Base-by-base conservation (phyloP, 371 early-diverging fungal genomes). In the Rhizomucor pusillus region DNA sequence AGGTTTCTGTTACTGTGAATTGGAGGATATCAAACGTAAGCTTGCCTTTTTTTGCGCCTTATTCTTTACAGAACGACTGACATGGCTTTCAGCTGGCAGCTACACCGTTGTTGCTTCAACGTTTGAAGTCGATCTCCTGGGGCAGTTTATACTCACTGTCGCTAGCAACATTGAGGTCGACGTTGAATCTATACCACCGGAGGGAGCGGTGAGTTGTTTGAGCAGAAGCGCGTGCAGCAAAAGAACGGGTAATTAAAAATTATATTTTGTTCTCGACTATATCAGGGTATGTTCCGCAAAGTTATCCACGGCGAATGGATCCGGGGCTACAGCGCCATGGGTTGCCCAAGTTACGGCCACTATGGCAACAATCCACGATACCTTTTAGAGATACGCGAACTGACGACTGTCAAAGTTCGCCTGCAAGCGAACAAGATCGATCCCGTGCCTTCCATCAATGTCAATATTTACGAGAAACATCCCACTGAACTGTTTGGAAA, bases 41-140 rank as follows among this genome's bases (percentile, higher is more conserved):
- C 43, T 20, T 16, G 20, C 23, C n/a, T 14, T 9, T 18, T 1
- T 48, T 23, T 25, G 20, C 9, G 11, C n/a, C n/a, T n/a, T n/a
- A n/a, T n/a, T n/a, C n/a, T n/a, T n/a, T n/a, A n/a, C n/a, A n/a
- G n/a, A n/a, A n/a, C n/a, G n/a, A n/a, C n/a, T n/a, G n/a, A n/a
- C n/a, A n/a, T n/a, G n/a, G n/a, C n/a, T n/a, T n/a, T n/a, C n/a
- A 87, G 88, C 82, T 24, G 85, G 87, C 7, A 79, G 78, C 50
- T 91, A 91, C 69, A 90, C 90, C 7, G 69, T 91, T 0, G 80
- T 91, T 3, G 87, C 79, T 0, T 91, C 92, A 39, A 89, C 92
- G 0, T 90, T 80, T 68, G 88, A 91, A 47, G 77, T 90, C 1
- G 82, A 82, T n/a, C 67, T 85, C 46, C 57, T 82, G 40, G 90